Evolutionary conservation across 2,329 filamentous ascomycete species (phyloP), one percentile per base, ranked within the genome.

Genomic region (Magnaporthiopsis incrustans): DNA sequence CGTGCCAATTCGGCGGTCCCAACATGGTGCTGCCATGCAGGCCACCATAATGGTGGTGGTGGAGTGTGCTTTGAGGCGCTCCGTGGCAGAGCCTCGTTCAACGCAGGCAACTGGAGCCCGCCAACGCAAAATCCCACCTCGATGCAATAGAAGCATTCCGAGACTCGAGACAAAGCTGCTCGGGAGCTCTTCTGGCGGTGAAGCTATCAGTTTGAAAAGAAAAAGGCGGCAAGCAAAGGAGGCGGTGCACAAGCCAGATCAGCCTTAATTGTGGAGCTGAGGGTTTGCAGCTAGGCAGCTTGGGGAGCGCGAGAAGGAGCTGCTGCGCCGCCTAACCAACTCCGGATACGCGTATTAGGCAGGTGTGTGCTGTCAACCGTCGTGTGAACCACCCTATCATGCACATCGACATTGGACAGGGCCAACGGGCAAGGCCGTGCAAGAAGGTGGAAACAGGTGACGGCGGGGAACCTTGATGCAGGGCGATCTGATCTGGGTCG

Each of bases 171-270:
- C 44, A 14, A 10, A 53, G 44, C 38, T 44, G 38, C 38, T 44
- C 15, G 38, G 38, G 26, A 57, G n/a, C 32, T 25, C 26, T 33
- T 60, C 32, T 60, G 32, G 58, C 58, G 58, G 58, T 60, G 58
- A 60, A 60, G 58, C 58, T 60, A 60, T 60, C 58, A 60, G 58
- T 35, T 22, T 14, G 25, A 25, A 15, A 6, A 4, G 18, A 26
- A 26, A 58, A 10, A 8, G 25, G 57, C 57, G 26, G 57, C n/a
- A 14, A 14, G 57, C 57, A 32, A 18, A 26, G 7, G 25, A 32
- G 38, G 38, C 44, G 44, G 44, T 14, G 44, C 44, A 53, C 22
- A 53, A 53, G 44, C 4, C 44, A 53, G 8, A 53, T 53, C 44
- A 53, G 44, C 44, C 44, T 53, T 53, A 53, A 53, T 53, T 53